Evolutionary conservation across 1,139 yeast genomes (phyloP).

Genomic region (Scheffersomyces segobiensis): DNA sequence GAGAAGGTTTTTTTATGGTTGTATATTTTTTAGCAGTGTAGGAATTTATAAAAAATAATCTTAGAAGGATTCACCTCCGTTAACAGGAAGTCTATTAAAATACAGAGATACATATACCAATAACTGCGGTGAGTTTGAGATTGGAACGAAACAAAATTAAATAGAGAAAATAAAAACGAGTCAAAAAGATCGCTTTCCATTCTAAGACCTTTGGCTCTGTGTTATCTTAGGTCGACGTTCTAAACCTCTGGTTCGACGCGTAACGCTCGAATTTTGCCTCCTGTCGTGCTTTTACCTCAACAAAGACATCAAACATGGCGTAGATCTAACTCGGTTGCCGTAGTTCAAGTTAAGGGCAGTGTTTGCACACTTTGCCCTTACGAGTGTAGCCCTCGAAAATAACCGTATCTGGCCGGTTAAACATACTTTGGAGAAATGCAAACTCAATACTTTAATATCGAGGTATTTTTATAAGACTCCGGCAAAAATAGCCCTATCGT

Average conservation of each 20-base stretch:
- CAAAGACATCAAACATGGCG: neutral
- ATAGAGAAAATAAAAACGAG: neutral
- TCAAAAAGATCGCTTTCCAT: neutral
- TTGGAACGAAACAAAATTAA: neutral
- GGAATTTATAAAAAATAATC: neutral
- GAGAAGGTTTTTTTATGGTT: neutral
- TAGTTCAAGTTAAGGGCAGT: neutral
- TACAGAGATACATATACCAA: neutral
- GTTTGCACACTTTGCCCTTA: neutral
- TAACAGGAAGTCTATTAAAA: neutral
- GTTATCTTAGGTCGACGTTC: neutral
- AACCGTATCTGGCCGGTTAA: neutral
- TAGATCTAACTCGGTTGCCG: neutral
- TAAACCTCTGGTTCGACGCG: neutral
- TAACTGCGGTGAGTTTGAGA: neutral
- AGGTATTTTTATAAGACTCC: neutral
- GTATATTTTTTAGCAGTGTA: neutral
- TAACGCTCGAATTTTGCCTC: neutral
- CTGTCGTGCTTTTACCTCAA: neutral
- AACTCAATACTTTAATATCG: neutral
- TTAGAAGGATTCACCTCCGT: neutral
- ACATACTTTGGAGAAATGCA: neutral
- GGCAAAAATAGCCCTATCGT: neutral
- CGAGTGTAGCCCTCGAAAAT: neutral
- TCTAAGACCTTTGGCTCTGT: neutral